Conservation (phyloP, 2,329 filamentous ascomycete genomes). For the Teratosphaeria zuluensis region DNA sequence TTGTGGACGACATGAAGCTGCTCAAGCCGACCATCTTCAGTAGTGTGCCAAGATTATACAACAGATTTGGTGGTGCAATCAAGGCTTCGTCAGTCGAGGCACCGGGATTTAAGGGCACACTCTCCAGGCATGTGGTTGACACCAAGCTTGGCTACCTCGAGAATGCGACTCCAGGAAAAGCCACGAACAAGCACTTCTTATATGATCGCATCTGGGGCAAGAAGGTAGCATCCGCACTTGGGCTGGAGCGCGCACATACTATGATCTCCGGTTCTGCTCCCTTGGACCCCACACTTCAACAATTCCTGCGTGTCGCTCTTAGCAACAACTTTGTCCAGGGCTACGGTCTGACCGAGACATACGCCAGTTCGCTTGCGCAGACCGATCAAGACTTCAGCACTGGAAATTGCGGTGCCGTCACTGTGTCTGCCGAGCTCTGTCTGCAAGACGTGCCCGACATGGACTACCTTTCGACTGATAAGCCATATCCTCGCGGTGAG, state of each 20-base stretch:
- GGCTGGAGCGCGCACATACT: constrained; percentile 59
- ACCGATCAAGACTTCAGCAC: constrained; percentile 58
- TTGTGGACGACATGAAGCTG: constrained; percentile 86
- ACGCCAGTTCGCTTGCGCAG: constrained; percentile 67
- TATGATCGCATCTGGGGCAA: constrained; percentile 85
- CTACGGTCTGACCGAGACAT: constrained; percentile 90
- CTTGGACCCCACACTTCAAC: constrained; percentile 76
- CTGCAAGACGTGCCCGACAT: constrained; percentile 84
- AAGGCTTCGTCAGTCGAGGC: constrained; percentile 69
- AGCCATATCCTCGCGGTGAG: constrained; percentile 83
- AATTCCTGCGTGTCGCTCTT: constrained; percentile 78
- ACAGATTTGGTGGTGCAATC: constrained; percentile 78
- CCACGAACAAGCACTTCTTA: constrained; percentile 67
- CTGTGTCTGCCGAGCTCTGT: constrained; percentile 62
- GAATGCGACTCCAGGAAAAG: constrained; percentile 51
- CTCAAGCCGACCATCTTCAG: constrained; percentile 74
- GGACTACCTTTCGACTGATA: constrained; percentile 82
- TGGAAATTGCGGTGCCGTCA: constrained; percentile 72
- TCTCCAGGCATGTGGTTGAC: constrained; percentile 70
- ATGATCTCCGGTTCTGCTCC: constrained; percentile 88
- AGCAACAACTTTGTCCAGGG: constrained; percentile 73
- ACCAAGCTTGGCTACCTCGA: constrained; percentile 74
- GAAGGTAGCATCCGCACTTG: constrained; percentile 76
- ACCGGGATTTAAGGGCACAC: constrained; percentile 65
- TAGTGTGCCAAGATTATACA: constrained; percentile 85